Conservation (phyloP, 768 basidiomycete genomes). For the Lanmaoa pseudosensibilis region DNA sequence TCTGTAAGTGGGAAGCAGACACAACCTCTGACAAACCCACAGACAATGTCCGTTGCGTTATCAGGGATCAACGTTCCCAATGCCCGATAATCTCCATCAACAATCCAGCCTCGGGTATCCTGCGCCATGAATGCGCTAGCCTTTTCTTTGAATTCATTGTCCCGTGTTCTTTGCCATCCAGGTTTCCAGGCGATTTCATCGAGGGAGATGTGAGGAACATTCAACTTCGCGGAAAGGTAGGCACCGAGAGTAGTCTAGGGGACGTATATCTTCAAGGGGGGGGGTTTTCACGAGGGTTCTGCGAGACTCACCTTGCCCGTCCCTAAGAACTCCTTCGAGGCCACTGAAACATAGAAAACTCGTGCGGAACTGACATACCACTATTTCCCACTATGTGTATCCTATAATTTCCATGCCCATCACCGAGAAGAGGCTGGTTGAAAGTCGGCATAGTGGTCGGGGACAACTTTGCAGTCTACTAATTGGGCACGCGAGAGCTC, state of each 20-base stretch:
- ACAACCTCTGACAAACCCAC: conserved; percentile 33
- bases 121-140: conserved; percentile 26
- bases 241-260: conserved; percentile 48
- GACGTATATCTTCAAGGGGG: not conserved
- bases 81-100: conserved; percentile 48
- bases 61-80: conserved; percentile 38
- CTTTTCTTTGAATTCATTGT: conserved; percentile 24
- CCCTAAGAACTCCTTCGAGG: conserved; percentile 24
- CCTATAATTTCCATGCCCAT: conserved; percentile 46
- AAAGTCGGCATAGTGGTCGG: conserved; percentile 12
- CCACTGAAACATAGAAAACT: not conserved
- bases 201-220: conserved; percentile 46
- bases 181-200: conserved; percentile 52
- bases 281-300: no score
- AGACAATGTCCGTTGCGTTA: conserved; percentile 51
- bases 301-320: conserved; percentile 39
- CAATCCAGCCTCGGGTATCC: conserved; percentile 47
- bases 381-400: conserved; percentile 53
- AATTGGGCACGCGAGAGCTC: not conserved
- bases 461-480: not conserved
- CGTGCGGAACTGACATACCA: conserved; percentile 36
- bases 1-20: not conserved
- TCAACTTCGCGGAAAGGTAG: conserved; percentile 44
- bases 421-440: conserved; percentile 38
- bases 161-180: conserved; percentile 40